A percentile compares a stretch with the other conserved stretches of the same genome.
Conservation (phyloP, 176 grass and related monocot genomes). For the Oryza rufipogon region DNA sequence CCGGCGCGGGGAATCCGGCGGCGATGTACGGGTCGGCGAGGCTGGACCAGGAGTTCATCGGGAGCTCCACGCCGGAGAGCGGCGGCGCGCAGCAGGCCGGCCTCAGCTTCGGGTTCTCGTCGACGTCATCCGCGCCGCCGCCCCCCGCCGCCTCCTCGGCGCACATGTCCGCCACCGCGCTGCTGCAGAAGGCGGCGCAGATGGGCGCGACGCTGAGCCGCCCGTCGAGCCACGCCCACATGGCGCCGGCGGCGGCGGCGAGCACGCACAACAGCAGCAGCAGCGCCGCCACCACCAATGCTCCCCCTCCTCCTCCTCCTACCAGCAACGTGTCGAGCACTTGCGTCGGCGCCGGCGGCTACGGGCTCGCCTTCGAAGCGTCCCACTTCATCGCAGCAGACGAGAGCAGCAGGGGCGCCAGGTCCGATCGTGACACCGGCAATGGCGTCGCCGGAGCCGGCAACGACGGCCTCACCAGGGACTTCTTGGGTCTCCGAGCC, state of each 20-base stretch:
- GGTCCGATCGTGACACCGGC: constrained; percentile 24
- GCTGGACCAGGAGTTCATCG: constrained; percentile 54
- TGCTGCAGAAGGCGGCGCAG: constrained; percentile 96
- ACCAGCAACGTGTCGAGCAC: constrained; percentile 37
- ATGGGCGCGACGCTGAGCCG: constrained; percentile 90
- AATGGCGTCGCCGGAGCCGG: constrained; percentile 37
- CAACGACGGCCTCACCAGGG: constrained; percentile 72
- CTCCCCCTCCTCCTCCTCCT: background rate
- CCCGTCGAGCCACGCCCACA: constrained; percentile 64
- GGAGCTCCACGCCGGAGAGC: constrained; percentile 53
- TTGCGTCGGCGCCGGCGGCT: constrained; percentile 13
- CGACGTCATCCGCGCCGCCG: constrained; percentile 22
- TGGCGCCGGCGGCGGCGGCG: constrained; percentile 40
- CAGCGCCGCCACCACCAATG: constrained; percentile 11
- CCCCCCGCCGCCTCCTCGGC: constrained; percentile 35
- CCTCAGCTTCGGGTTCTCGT: constrained; percentile 43
- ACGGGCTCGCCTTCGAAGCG: constrained; percentile 36
- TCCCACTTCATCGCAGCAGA: constrained; percentile 26
- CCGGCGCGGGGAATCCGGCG: background rate
- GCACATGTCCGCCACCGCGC: constrained; percentile 97
- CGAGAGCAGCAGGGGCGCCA: constrained; percentile 19
- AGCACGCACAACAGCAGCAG: constrained; percentile 46
- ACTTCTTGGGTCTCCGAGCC: constrained; percentile 83
- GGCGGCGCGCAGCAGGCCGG: background rate
- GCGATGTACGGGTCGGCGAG: constrained; percentile 48